Percentiles rank a stretch among this genome's conserved stretches.
Conservation (phyloP, 192 early-diverging fungal genomes). For the Dissophora globulifera region DNA sequence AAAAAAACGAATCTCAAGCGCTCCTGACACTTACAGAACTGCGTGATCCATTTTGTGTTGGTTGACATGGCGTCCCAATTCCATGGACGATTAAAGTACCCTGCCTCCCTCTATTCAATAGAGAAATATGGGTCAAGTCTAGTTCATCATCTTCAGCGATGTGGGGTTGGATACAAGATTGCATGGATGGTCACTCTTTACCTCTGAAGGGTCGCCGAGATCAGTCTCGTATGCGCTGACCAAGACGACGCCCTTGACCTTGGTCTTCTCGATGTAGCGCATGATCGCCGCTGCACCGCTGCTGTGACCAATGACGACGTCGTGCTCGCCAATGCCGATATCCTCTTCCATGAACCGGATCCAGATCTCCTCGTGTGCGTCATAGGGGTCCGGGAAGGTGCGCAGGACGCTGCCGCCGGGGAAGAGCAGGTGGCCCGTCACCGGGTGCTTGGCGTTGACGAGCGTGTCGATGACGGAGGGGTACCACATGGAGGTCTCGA, state of each 20-base stretch:
- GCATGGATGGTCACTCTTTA: too few species aligned
- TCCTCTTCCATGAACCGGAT: conserved; percentile 45
- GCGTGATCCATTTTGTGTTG: conserved; percentile 46
- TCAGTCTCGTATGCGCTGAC: conserved; percentile 56
- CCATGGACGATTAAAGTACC: conserved; percentile 55
- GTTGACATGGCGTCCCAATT: conserved; percentile 49
- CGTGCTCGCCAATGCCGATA: conserved; percentile 26
- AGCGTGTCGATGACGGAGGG: conserved; percentile 44
- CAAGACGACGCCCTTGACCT: conserved; percentile 52
- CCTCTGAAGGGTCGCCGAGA: conserved; percentile 47
- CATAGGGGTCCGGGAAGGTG: conserved; percentile 53
- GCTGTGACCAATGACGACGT: conserved; percentile 53
- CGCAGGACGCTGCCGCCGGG: conserved; percentile 33
- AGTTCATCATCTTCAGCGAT: too few species aligned
- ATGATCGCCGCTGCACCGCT: conserved; percentile 50
- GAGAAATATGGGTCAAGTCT: not conserved
- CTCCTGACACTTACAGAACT: conserved; percentile 32
- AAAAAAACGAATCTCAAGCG: too few species aligned
- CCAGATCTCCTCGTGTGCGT: conserved; percentile 53
- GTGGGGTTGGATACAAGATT: too few species aligned
- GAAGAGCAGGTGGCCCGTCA: conserved; percentile 31
- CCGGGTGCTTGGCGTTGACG: conserved; percentile 11
- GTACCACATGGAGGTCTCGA: conserved; percentile 54
- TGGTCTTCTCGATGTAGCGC: conserved; percentile 44
- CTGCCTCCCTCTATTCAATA: conserved; percentile 32